Evolutionary conservation across 208 protist species (phyloP).

Genomic region (Porcisia deanei): DNA sequence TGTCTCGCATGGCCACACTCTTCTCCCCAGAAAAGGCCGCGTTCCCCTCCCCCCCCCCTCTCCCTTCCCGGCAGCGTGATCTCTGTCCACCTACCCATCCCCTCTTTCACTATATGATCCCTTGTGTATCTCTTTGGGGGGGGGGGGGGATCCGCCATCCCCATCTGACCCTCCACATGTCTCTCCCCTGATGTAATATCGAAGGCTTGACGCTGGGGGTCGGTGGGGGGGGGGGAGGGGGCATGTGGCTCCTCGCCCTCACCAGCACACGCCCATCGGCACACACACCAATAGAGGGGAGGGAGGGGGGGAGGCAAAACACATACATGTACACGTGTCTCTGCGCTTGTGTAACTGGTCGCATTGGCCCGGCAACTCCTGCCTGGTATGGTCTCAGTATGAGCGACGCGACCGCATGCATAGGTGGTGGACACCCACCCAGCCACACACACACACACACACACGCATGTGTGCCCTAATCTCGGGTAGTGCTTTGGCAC

Average conservation of each 20-base stretch:
- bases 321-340: not conserved
- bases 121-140: too few species aligned
- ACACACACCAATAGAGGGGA: not conserved
- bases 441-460: not conserved
- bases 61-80: not conserved
- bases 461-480: not conserved
- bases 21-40: not conserved
- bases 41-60: not conserved
- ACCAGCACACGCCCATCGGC: not conserved
- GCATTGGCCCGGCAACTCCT: not conserved
- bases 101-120: not conserved
- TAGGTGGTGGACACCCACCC: not conserved
- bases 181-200: too few species aligned
- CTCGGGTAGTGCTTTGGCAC: too few species aligned
- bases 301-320: too few species aligned
- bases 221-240: not conserved
- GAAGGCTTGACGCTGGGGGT: too few species aligned
- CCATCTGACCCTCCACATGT: too few species aligned
- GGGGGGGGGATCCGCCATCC: too few species aligned
- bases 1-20: not conserved
- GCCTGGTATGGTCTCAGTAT: not conserved
- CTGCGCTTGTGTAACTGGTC: not conserved
- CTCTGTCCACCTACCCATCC: too few species aligned
- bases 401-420: not conserved
- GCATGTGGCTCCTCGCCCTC: not conserved